Evolutionary conservation across 805 yeast species (phyloP), one percentile per base, ranked within the genome.

Genomic region (Nematodospora valgi): DNA sequence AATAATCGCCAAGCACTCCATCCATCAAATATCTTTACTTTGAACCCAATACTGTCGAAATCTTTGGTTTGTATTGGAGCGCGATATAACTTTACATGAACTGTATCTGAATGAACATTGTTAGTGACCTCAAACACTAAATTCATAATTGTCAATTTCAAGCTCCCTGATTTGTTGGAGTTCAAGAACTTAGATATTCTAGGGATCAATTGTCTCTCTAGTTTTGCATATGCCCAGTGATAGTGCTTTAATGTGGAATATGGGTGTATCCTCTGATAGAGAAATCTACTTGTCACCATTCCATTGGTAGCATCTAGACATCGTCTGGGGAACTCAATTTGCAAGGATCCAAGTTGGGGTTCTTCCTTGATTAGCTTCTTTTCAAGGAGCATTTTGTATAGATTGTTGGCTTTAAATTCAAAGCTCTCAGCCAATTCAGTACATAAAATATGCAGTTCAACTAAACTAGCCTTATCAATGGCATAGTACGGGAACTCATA

Each of bases 141-240:
- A 31, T 58, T 56, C 30, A 59, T 42, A 30, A 45, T 47, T 1
- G 53, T 53, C 20, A 49, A 32, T 19, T 41, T 54, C 9, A 38
- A 16, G 10, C 22, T 23, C 2, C 10, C 17, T 3, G 39, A 23
- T 14, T 21, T 19, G 8, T 32, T 36, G 5, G 23, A 27, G 1
- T 25, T 23, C 5, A 37, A 28, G 26, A 38, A 34, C 12, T 31
- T 15, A 19, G 32, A 20, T 8, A 65, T 31, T 20, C 40, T 43
- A 0, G 70, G 68, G 10, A 64, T 38, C 7, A 59, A 49, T 5
- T 44, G 53, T 17, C 67, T 38, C 29, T 62, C 62, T 12, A 66
- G 27, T 38, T 58, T 64, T 12, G 72, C 64, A 37, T 62, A 67
- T 3, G 56, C 43, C 68, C 68, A 67, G 41, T 65, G 62, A 39